phyloP scores from a whole-genome alignment of 495 filamentous ascomycete species.

The Annulohypoxylon nitens region DNA sequence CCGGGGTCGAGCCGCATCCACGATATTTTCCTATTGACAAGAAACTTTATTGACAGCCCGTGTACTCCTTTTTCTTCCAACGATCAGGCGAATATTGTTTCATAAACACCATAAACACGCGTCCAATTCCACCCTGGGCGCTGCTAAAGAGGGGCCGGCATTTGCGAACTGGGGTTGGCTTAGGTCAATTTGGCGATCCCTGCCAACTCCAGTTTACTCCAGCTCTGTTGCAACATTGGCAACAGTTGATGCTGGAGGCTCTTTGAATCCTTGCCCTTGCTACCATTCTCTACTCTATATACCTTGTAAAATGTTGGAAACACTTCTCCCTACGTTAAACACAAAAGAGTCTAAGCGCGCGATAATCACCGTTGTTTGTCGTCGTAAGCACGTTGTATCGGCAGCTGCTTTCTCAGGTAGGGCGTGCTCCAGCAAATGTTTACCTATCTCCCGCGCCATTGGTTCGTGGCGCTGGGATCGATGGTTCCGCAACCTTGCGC shows the following conservation, averaged over 20 bases:
- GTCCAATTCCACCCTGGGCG: constrained; percentile 4
- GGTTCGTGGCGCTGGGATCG: not conserved
- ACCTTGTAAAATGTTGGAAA: constrained; percentile 25
- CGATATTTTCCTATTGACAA: not conserved
- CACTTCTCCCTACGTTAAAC: constrained; percentile 23
- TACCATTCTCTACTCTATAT: not conserved
- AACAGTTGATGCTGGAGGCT: constrained; percentile 34
- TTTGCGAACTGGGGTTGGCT: constrained; percentile 1
- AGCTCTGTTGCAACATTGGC: constrained; percentile 21
- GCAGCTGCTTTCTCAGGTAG: constrained; percentile 2
- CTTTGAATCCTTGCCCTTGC: constrained; percentile 24
- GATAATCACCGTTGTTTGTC: constrained; percentile 10
- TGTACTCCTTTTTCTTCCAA: constrained; percentile 17
- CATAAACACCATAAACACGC: constrained; percentile 28
- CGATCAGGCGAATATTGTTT: constrained; percentile 35
- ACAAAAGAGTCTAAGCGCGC: constrained; percentile 35
- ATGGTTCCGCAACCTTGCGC: constrained; percentile 4
- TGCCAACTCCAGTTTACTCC: constrained; percentile 27
- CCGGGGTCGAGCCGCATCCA: not conserved
- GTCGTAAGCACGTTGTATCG: constrained; percentile 34
- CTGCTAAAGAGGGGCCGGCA: constrained; percentile 14
- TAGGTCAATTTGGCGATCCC: constrained; percentile 25
- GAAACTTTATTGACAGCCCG: not conserved
- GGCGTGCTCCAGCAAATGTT: constrained; percentile 4
- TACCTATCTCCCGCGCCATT: constrained; percentile 7